These are phyloP conservation scores for Tolypocladium sp. DNA, from an alignment of 2,329 filamentous ascomycete genomes.

Conservation along the genomic window DNA sequence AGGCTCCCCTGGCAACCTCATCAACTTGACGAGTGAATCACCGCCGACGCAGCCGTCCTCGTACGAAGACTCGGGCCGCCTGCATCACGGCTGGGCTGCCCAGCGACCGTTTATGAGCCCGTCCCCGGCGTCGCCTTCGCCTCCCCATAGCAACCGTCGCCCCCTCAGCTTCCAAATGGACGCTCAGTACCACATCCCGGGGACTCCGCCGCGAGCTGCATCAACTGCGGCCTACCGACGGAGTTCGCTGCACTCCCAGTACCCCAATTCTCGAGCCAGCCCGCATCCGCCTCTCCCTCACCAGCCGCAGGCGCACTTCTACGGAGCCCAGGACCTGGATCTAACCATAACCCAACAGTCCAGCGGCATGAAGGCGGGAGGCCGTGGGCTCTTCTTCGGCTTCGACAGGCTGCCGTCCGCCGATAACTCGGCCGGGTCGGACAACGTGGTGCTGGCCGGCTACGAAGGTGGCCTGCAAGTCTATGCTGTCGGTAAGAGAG, in stretches of 20 bases:
- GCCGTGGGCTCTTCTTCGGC: slow-evolving; percentile 68
- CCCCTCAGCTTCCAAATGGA: slow-evolving; percentile 49
- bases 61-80: slow-evolving; percentile 36
- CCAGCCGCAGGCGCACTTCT: slow-evolving; percentile 69
- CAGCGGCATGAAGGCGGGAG: slow-evolving; percentile 52
- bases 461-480: slow-evolving; percentile 75
- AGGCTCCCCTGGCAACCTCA: slow-evolving; percentile 44
- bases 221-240: slow-evolving; percentile 27
- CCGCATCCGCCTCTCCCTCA: slow-evolving; percentile 60
- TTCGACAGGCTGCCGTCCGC: slow-evolving; percentile 61
- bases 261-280: slow-evolving; percentile 33
- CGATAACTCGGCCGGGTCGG: slow-evolving; percentile 29
- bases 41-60: slow-evolving; percentile 44
- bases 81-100: slow-evolving; percentile 35
- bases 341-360: slow-evolving; percentile 50
- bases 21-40: slow-evolving; percentile 41
- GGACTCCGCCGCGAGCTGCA: slow-evolving; percentile 26
- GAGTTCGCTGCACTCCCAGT: slow-evolving; percentile 43
- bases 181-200: slow-evolving; percentile 29
- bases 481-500: slow-evolving; percentile 62
- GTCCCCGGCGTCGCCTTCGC: slow-evolving; percentile 32
- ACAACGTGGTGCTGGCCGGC: slow-evolving; percentile 66
- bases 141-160: slow-evolving; percentile 27
- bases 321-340: slow-evolving; percentile 65
- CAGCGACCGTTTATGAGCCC: slow-evolving; percentile 34